phyloP scores from a whole-genome alignment of 345 rosid species.

The Clausena lansium region DNA sequence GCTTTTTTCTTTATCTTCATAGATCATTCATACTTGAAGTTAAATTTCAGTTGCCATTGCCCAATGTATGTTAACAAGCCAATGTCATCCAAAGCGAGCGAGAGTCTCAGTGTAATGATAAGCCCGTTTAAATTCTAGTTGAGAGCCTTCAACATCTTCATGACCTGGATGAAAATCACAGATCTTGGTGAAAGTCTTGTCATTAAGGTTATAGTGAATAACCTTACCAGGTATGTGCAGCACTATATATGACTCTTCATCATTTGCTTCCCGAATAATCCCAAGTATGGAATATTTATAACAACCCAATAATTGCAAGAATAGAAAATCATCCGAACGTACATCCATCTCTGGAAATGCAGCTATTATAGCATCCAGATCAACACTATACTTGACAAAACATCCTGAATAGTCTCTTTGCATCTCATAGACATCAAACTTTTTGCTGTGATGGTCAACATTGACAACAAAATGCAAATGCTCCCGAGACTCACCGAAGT shows the following conservation, averaged over 20 bases:
- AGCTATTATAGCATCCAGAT: conserved; percentile 27
- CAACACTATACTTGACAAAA: conserved; percentile 33
- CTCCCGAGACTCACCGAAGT: conserved; percentile 26
- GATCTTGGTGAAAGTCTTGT: conserved; percentile 19
- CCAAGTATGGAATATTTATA: conserved; percentile 20
- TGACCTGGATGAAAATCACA: not conserved
- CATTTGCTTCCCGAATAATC: conserved; percentile 28
- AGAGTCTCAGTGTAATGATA: not conserved
- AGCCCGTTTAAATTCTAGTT: not conserved
- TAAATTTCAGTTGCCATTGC: no score
- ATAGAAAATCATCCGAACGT: no score
- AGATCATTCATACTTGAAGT: no score
- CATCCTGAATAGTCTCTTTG: conserved; percentile 26
- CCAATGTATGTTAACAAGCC: no score
- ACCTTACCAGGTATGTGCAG: conserved; percentile 26
- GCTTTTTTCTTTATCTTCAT: no score
- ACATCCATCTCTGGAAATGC: conserved; percentile 33
- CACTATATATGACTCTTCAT: conserved; percentile 28
- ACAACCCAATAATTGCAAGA: not conserved
- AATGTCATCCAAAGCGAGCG: not conserved
- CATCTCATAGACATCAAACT: conserved; percentile 35
- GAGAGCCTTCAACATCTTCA: not conserved
- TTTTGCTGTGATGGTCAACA: conserved; percentile 5
- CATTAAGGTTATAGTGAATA: conserved; percentile 25
- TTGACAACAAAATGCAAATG: conserved; percentile 28